A percentile compares a stretch with the other conserved stretches of the same genome.
These are phyloP conservation scores for Fragaria iinumae DNA, from an alignment of 306 rosid genomes.

Conservation along the genomic window DNA sequence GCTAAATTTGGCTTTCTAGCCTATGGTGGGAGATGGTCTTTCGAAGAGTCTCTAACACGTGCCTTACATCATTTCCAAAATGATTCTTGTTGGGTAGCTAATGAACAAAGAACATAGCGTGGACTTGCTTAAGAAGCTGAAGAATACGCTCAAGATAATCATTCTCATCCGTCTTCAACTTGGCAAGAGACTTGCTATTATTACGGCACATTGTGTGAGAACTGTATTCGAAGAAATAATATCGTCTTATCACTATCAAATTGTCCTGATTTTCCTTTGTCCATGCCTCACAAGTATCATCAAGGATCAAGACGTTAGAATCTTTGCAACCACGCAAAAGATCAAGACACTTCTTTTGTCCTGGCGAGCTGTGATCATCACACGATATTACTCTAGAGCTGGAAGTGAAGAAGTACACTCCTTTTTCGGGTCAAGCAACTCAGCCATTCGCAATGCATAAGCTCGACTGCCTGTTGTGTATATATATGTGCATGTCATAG, in stretches of 20 bases:
- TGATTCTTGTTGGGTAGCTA: no score
- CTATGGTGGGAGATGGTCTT: no score
- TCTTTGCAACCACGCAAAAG: neutral
- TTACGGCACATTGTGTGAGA: neutral
- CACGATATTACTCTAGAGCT: neutral
- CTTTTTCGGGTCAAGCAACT: neutral
- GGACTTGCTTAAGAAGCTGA: conserved; percentile 62
- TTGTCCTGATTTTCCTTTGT: neutral
- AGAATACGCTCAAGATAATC: conserved; percentile 63
- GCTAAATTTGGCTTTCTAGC: no score
- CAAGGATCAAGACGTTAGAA: neutral
- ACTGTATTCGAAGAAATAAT: neutral
- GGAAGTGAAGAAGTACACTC: neutral
- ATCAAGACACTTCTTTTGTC: neutral
- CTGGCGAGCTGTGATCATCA: neutral
- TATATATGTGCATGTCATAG: neutral
- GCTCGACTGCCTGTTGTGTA: no score
- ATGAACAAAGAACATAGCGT: conserved; percentile 30
- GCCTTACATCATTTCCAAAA: no score
- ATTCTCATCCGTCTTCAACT: conserved; percentile 4
- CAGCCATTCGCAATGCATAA: neutral
- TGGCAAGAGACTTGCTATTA: neutral
- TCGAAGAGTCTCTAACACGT: no score
- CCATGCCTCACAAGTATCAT: neutral
- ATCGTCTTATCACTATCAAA: neutral